Percentiles rank a stretch among this genome's conserved stretches.
These are phyloP conservation scores for Aspergillus thermomutatus DNA, from an alignment of 2,329 filamentous ascomycete species.

Conservation along the genomic window DNA sequence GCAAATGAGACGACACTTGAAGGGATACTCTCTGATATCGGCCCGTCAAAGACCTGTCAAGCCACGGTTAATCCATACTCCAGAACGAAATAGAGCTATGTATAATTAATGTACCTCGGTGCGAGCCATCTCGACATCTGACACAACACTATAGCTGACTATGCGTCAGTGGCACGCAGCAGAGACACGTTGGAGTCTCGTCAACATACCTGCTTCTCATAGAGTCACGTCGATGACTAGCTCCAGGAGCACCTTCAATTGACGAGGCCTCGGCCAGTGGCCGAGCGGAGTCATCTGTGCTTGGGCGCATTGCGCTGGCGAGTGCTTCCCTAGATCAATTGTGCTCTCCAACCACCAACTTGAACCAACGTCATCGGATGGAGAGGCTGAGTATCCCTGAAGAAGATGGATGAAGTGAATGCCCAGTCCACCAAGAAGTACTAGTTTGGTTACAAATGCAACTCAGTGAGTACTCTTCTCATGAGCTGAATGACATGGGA, in stretches of 20 bases:
- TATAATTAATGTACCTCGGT: constrained; percentile 65
- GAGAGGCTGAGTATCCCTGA: not conserved
- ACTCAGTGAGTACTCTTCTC: not conserved
- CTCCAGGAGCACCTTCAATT: constrained; percentile 19
- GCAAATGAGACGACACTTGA: constrained; percentile 89
- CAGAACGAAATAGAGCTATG: constrained; percentile 1
- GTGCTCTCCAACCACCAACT: not conserved
- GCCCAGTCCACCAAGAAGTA: not conserved
- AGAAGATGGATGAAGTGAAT: not conserved
- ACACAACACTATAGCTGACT: constrained; percentile 69
- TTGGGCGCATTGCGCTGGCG: constrained; percentile 3
- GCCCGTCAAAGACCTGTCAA: constrained; percentile 74
- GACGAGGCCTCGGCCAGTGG: constrained; percentile 21
- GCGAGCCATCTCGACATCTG: constrained; percentile 97
- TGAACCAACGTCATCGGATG: not conserved
- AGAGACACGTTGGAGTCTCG: not conserved
- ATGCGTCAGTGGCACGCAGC: constrained; percentile 16
- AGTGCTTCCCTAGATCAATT: not conserved
- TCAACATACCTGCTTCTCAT: constrained; percentile 37
- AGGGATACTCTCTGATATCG: constrained; percentile 92
- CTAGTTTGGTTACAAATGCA: no score
- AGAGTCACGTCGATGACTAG: constrained; percentile 32
- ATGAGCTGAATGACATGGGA: not conserved
- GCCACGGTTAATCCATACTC: constrained; percentile 7
- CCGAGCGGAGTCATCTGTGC: constrained; percentile 28